Conservation (phyloP, 768 basidiomycete genomes). For the Boletellus emodensis region DNA sequence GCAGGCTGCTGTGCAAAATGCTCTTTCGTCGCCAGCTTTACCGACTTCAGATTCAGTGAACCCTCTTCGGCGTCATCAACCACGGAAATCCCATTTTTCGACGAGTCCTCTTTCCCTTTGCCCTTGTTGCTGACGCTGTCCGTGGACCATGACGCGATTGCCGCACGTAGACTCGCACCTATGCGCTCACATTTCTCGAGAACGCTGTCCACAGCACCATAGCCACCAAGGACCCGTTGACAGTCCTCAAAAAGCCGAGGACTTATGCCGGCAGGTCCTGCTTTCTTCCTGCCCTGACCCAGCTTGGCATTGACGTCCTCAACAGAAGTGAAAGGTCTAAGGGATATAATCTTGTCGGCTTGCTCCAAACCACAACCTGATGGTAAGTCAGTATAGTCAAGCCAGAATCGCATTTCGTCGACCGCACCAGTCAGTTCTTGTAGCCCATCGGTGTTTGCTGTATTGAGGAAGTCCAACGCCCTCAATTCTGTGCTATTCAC, state of each 20-base stretch:
- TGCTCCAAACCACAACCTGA: slow-evolving; percentile 78
- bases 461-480: slow-evolving; percentile 69
- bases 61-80: slow-evolving; percentile 52
- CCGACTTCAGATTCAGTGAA: slow-evolving; percentile 51
- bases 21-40: slow-evolving; percentile 46
- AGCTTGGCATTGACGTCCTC: slow-evolving; percentile 75
- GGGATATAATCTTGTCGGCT: slow-evolving; percentile 68
- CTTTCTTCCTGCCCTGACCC: slow-evolving; percentile 83
- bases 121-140: slow-evolving; percentile 30
- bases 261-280: slow-evolving; percentile 78
- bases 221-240: slow-evolving; percentile 76
- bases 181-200: slow-evolving; percentile 86
- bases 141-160: slow-evolving; percentile 76
- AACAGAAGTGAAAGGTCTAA: slow-evolving; percentile 77
- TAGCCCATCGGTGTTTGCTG: slow-evolving; percentile 54
- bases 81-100: slow-evolving; percentile 15
- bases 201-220: slow-evolving; percentile 83
- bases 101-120: slow-evolving; percentile 37
- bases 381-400: slow-evolving; percentile 3
- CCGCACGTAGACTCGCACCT: slow-evolving; percentile 65
- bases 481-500: slow-evolving; percentile 42
- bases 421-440: slow-evolving; percentile 72
- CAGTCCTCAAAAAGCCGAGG: slow-evolving; percentile 90
- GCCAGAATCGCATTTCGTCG: neutral
- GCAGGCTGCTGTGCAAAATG: slow-evolving; percentile 77